These are phyloP conservation scores for Diaporthe citrichinensis DNA, from an alignment of 2,329 filamentous ascomycete genomes.

Conservation along the genomic window DNA sequence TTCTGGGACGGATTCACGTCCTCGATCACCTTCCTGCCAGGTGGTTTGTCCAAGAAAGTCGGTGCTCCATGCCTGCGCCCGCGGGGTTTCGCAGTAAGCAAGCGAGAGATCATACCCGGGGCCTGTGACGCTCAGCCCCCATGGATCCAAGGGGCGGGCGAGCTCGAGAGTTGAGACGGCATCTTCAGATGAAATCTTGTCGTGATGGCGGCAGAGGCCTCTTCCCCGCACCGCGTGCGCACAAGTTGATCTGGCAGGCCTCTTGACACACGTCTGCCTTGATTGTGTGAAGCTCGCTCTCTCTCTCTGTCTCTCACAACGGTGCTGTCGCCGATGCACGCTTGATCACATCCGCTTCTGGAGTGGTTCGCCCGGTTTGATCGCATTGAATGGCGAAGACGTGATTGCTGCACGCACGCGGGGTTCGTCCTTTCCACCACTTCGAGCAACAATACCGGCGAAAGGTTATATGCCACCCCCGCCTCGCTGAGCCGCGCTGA, in stretches of 20 bases:
- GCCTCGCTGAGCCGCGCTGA: not conserved
- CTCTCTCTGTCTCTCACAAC: not conserved
- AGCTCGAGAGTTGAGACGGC: conserved; percentile 23
- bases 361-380: not conserved
- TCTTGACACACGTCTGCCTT: conserved; percentile 2
- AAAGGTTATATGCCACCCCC: conserved; percentile 7
- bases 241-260: not conserved
- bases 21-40: not conserved
- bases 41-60: not conserved
- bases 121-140: conserved; percentile 29
- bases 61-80: conserved; percentile 1
- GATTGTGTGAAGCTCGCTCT: not conserved
- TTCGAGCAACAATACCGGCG: conserved; percentile 30
- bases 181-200: conserved; percentile 25
- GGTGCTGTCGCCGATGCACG: conserved; percentile 5
- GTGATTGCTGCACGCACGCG: conserved; percentile 23
- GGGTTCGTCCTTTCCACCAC: conserved; percentile 29
- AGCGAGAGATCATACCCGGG: conserved; percentile 6
- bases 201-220: conserved; percentile 5
- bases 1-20: not conserved
- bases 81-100: not conserved
- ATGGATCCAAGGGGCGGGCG: conserved; percentile 10
- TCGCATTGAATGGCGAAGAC: conserved; percentile 16
- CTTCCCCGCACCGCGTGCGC: conserved; percentile 4
- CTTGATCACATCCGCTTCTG: conserved; percentile 24